Percentiles rank a stretch among this genome's conserved stretches.
These are phyloP conservation scores for Pythium sukuiense DNA, from an alignment of 352 stramenopile species.

Conservation along the genomic window DNA sequence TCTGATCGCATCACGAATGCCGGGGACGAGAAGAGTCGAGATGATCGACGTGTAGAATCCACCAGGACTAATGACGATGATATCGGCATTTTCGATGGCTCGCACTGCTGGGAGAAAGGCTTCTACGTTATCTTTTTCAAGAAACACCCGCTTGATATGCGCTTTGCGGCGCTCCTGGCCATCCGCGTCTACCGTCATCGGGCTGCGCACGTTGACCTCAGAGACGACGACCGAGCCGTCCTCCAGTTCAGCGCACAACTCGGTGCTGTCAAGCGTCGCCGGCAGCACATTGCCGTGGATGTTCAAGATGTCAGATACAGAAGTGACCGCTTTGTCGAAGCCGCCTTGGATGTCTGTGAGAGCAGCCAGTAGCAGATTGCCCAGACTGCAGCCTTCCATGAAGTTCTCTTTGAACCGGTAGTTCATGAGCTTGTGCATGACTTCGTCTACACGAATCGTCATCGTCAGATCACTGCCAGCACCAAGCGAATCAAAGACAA, in stretches of 20 bases:
- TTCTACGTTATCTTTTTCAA: constrained; percentile 70
- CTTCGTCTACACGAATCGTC: constrained; percentile 44
- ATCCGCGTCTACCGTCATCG: constrained; percentile 36
- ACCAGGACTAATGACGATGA: constrained; percentile 79
- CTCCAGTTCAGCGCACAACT: constrained; percentile 75
- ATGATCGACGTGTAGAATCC: constrained; percentile 90
- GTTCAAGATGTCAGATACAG: constrained; percentile 85
- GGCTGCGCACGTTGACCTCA: constrained; percentile 81
- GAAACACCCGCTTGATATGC: constrained; percentile 80
- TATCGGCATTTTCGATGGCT: constrained; percentile 83
- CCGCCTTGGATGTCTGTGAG: constrained; percentile 80
- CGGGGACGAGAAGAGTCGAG: constrained; percentile 71
- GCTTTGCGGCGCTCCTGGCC: constrained; percentile 51
- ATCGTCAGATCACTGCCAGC: background rate
- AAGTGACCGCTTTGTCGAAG: constrained; percentile 82
- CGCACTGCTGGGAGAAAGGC: constrained; percentile 74
- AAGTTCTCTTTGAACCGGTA: constrained; percentile 88
- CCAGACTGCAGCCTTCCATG: constrained; percentile 84
- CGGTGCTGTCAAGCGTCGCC: constrained; percentile 81
- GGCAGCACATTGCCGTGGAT: constrained; percentile 78
- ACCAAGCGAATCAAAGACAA: background rate
- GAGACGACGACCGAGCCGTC: constrained; percentile 75
- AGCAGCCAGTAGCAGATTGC: constrained; percentile 76
- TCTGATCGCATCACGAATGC: constrained; percentile 78
- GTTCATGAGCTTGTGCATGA: constrained; percentile 89